These are phyloP conservation scores for Obelidium mucronatum DNA, from an alignment of 192 early-diverging fungal genomes.

Conservation along the genomic window DNA sequence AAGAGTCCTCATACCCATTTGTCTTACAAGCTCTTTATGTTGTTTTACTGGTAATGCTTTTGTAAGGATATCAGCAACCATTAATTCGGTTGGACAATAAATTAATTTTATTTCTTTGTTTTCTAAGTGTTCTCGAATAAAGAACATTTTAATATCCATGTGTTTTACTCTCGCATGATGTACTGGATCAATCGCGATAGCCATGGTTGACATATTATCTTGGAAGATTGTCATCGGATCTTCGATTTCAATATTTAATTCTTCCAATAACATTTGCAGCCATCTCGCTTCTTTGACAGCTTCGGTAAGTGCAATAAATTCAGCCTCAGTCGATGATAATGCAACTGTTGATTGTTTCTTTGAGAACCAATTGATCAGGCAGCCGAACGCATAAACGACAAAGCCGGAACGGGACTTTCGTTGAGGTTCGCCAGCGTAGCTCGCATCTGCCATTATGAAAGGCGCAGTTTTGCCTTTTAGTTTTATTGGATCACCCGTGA, in stretches of 20 bases:
- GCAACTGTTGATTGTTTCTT: slow-evolving; percentile 30
- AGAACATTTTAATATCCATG: slow-evolving; percentile 45
- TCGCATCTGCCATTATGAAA: slow-evolving; percentile 22
- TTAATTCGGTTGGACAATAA: too few relatives aligned
- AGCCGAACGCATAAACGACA: slow-evolving; percentile 18
- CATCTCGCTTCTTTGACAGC: slow-evolving; percentile 25
- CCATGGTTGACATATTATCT: slow-evolving; percentile 15
- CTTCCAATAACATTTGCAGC: slow-evolving; percentile 20
- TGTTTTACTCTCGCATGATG: slow-evolving; percentile 42
- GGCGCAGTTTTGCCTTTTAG: not conserved
- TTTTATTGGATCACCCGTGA: not conserved
- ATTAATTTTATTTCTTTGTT: slow-evolving; percentile 13
- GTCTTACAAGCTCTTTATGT: not conserved
- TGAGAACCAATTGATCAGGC: slow-evolving; percentile 3
- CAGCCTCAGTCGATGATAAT: too few relatives aligned
- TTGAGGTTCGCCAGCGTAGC: slow-evolving; percentile 21
- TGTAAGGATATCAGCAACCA: not conserved
- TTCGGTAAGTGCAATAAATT: slow-evolving; percentile 7
- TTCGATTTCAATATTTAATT: slow-evolving; percentile 19
- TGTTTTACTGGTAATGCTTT: not conserved
- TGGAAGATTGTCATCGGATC: not conserved
- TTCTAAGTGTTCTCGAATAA: slow-evolving; percentile 38
- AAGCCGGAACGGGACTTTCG: slow-evolving; percentile 22
- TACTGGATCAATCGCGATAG: slow-evolving; percentile 32
- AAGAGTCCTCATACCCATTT: not conserved